Percentiles rank a stretch among this genome's conserved stretches.
These are phyloP conservation scores for Kickxella alabastrina DNA, from an alignment of 192 early-diverging fungal species.

Conservation along the genomic window DNA sequence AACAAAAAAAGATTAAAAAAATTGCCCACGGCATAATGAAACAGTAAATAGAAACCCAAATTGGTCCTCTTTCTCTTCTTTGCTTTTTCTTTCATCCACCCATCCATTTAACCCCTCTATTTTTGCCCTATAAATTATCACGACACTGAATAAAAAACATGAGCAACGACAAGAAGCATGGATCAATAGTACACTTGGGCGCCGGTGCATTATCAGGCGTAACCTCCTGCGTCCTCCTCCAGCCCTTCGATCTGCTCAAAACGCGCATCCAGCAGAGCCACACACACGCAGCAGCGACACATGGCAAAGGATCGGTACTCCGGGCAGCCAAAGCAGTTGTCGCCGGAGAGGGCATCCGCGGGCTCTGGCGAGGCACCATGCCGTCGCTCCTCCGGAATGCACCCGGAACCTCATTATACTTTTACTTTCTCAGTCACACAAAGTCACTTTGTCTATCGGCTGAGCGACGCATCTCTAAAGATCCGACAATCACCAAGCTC, in stretches of 20 bases:
- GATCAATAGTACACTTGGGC: slow-evolving; percentile 60
- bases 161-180: slow-evolving; percentile 23
- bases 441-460: slow-evolving; percentile 11
- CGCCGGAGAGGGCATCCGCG: slow-evolving; percentile 33
- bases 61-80: not conserved
- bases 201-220: slow-evolving; percentile 78
- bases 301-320: slow-evolving; percentile 25
- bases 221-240: slow-evolving; percentile 71
- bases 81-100: not conserved
- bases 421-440: slow-evolving; percentile 55
- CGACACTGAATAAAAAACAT: no score
- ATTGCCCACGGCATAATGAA: not conserved
- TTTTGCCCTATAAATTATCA: not conserved
- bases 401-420: slow-evolving; percentile 59
- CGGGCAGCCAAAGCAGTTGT: slow-evolving; percentile 62
- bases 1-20: not conserved
- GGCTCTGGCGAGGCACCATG: slow-evolving; percentile 52
- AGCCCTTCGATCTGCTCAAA: slow-evolving; percentile 87
- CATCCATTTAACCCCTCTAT: not conserved
- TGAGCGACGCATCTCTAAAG: slow-evolving; percentile 17
- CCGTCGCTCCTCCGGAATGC: slow-evolving; percentile 44
- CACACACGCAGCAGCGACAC: slow-evolving; percentile 22
- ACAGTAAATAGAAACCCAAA: no score
- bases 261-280: slow-evolving; percentile 68
- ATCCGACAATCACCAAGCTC: slow-evolving; percentile 25